These are phyloP conservation scores for Rhodosporidiobolus odoratus DNA, from an alignment of 768 basidiomycete species.

Conservation along the genomic window DNA sequence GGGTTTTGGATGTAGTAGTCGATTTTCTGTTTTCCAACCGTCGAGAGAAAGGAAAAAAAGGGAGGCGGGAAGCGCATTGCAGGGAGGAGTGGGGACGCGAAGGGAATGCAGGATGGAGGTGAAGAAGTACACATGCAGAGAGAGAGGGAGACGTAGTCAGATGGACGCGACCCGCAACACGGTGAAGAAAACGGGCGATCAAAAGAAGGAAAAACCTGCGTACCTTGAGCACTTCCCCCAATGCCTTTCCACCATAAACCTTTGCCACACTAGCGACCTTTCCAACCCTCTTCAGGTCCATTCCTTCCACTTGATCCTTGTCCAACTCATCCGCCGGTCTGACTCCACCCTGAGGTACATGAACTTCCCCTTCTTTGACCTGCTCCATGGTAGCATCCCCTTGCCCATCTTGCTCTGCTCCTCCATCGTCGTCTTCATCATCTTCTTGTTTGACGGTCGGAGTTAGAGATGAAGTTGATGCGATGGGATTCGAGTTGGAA, in stretches of 20 bases:
- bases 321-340: constrained; percentile 94
- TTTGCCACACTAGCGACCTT: constrained; percentile 86
- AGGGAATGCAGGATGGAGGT: not conserved
- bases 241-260: constrained; percentile 76
- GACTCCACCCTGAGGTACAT: constrained; percentile 61
- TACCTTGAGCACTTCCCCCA: constrained; percentile 80
- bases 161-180: not conserved
- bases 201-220: constrained; percentile 26
- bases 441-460: constrained; percentile 36
- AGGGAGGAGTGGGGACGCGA: not conserved
- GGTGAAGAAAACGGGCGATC: not conserved
- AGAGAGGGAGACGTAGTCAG: no score
- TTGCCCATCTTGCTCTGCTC: constrained; percentile 53
- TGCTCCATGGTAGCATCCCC: constrained; percentile 47
- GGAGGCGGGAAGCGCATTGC: not conserved
- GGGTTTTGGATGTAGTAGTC: constrained; percentile 76
- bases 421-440: constrained; percentile 35
- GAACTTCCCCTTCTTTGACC: constrained; percentile 51
- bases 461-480: constrained; percentile 44
- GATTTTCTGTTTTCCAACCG: constrained; percentile 69
- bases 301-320: constrained; percentile 84
- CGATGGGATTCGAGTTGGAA: not conserved
- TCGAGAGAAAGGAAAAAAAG: not conserved
- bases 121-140: no score
- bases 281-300: constrained; percentile 78